Evolutionary conservation across 345 rosid genomes (phyloP), one percentile per base, ranked within the genome.

Genomic region (Bruguiera gymnorhiza): DNA sequence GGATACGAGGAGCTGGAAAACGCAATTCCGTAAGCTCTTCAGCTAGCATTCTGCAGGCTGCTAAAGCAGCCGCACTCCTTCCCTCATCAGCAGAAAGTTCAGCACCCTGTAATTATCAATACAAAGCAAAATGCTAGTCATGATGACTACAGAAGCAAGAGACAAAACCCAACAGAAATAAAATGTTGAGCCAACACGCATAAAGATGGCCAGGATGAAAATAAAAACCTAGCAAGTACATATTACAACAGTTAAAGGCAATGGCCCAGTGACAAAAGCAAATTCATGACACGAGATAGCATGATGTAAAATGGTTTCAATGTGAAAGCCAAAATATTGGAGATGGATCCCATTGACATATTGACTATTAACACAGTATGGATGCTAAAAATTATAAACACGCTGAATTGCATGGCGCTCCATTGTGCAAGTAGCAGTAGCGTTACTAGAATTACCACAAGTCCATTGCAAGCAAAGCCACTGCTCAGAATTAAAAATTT

Each of bases 1-100:
- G 98, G 75, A 96, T 96, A 56, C 93, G 86, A 6, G 99, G 98
- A 29, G 96, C 98, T 64, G 98, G 98, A 82, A 96, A 96, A 78
- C 98, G 89, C 34, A 78, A 84, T 78, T 96, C 98, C 4, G 97
- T 85, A 29, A 96, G 83, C 76, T 96, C 99, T 85, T 96, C 97
- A 46, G 98, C 98, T 73, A 96, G 80, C 56, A 96, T 92, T 88
- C 89, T 80, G 82, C 99, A 96, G 55, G 99, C 96, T 31, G 99
- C 98, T 83, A 90, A 78, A 64, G 93, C 91, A 13, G 99, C 91
- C 39, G 97, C 99, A 70, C 85, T 83, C 82, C 85, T 90, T 75
- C 92, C 97, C 69, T 88, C 96, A 15, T 96, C 90, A 67, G 86
- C 94, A 65, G 95, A 88, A 74, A 96, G 87, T 78, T 96, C 97